A percentile compares a stretch with the other conserved stretches of the same genome.
Conservation (phyloP, 2,329 filamentous ascomycete genomes). For the Pseudocercospora fijiensis region DNA sequence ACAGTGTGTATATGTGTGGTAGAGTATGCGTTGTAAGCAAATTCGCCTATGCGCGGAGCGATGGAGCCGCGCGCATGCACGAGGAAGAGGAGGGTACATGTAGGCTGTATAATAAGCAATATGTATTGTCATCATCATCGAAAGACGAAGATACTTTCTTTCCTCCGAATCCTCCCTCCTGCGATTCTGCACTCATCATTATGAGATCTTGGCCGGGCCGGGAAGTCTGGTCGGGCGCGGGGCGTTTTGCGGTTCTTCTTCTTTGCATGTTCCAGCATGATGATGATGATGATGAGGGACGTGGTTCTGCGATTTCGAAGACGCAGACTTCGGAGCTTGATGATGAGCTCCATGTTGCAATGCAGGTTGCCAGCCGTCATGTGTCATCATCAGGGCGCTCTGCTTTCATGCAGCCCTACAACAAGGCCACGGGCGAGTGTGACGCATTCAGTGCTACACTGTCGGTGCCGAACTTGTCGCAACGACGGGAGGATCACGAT, state of each 20-base stretch:
- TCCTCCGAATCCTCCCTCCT: not conserved
- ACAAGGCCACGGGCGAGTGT: not conserved
- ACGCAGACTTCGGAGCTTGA: not conserved
- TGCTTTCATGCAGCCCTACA: conserved; percentile 11
- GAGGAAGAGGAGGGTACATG: not conserved
- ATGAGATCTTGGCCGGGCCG: not conserved
- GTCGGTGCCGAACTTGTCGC: not conserved
- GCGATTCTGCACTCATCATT: not conserved
- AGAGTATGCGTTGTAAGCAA: not conserved
- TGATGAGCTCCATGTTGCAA: not conserved
- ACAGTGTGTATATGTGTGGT: not conserved
- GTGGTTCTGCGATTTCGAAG: not conserved
- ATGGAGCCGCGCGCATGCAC: not conserved
- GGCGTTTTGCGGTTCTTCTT: not conserved
- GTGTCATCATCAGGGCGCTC: not conserved
- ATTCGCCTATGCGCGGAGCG: not conserved
- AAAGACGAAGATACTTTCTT: not conserved
- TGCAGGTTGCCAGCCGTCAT: not conserved
- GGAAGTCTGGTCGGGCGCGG: no score
- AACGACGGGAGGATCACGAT: not conserved
- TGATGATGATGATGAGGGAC: no score
- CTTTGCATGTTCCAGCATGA: not conserved
- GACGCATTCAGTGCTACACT: not conserved
- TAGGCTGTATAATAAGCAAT: not conserved
- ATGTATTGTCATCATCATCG: not conserved